These are phyloP conservation scores for Herpetomonas tarakana DNA, from an alignment of 208 protist species.

Conservation along the genomic window DNA sequence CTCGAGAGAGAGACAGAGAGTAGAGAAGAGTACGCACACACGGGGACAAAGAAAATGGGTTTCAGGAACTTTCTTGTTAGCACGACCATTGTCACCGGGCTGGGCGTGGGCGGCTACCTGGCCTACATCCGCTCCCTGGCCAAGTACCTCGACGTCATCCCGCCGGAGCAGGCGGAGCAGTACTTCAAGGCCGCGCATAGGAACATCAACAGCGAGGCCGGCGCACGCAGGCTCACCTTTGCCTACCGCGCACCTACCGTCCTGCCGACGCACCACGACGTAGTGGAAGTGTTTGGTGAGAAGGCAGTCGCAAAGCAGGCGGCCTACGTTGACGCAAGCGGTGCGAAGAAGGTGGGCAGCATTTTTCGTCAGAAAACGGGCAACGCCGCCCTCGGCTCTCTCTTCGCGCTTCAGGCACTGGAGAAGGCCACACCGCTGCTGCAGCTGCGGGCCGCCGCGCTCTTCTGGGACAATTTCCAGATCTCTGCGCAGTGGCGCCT, in stretches of 20 bases:
- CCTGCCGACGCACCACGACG: slow-evolving; percentile 18
- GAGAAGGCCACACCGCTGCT: slow-evolving; percentile 15
- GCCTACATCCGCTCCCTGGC: slow-evolving; percentile 11
- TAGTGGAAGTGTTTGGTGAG: slow-evolving; percentile 15
- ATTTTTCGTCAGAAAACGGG: background rate
- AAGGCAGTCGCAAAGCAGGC: background rate
- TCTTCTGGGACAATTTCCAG: slow-evolving; percentile 24
- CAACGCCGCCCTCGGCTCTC: slow-evolving; percentile 14
- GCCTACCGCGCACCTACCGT: slow-evolving; percentile 17
- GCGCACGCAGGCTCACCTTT: slow-evolving; percentile 6
- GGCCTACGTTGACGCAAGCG: slow-evolving; percentile 11
- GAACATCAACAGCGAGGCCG: background rate
- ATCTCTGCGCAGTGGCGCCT: slow-evolving; percentile 12
- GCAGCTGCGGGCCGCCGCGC: slow-evolving; percentile 6
- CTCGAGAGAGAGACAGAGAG: too few relatives aligned
- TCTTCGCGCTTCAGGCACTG: slow-evolving; percentile 30
- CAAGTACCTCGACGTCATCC: slow-evolving; percentile 12
- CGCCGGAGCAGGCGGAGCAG: slow-evolving; percentile 6
- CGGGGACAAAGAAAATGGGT: slow-evolving; percentile 14
- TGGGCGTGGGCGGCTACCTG: slow-evolving; percentile 10
- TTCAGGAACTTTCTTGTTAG: slow-evolving; percentile 13
- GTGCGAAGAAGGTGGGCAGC: slow-evolving; percentile 4
- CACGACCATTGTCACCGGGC: slow-evolving; percentile 1
- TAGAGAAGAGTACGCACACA: too few relatives aligned
- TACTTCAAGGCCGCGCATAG: background rate